Base-by-base conservation (phyloP, 1,284 basidiomycete species). In the Cryptococcus sp. region DNA sequence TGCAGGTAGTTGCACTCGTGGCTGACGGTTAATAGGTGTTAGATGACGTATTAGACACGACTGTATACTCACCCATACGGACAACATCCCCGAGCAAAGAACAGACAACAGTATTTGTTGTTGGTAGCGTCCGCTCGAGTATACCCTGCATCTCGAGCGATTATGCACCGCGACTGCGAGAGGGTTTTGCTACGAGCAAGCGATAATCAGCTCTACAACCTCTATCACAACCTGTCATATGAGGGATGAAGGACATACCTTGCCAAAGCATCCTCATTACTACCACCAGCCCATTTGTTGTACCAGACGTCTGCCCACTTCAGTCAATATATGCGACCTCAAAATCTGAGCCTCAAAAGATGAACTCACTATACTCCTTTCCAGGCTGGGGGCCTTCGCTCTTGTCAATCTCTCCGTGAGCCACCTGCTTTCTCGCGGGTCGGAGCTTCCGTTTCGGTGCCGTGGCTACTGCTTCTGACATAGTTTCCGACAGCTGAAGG, bases 271-370 rank as follows among this genome's bases (percentile, higher is more conserved):
- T 96, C 93, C 78, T 95, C 93, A 51, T 91, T 85, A 74, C 96
- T 93, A 57, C 93, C 93, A 62, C 93, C 89, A 39, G 93, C 93
- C 91, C 93, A 98, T 81, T 98, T 98, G 79, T 98, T 96, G 79
- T 98, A 98, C 95, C 95, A 98, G 58, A 96, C 90, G 77, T 98
- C 94, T 92, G 69, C 52, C 55, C 6, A 5, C 43, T 2, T 54
- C 38, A 50, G 55, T 67, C 52, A 78, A 67, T 46, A 22, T 57
- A 53, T 40, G 40, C 23, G 15, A 7, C 20, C 39, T 16, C 17
- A 15, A 17, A 17, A n/a, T 22, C 39, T 26, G 45, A 50, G 26
- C 10, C 26, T 23, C n/a, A n/a, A 44, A 25, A 37, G 38, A 16
- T 39, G 47, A 34, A 83, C 89, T 69, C 66, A 93, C 91, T 95